These are phyloP conservation scores for Pseudogymnoascus sp. DNA, from an alignment of 2,329 filamentous ascomycete species.

Conservation along the genomic window DNA sequence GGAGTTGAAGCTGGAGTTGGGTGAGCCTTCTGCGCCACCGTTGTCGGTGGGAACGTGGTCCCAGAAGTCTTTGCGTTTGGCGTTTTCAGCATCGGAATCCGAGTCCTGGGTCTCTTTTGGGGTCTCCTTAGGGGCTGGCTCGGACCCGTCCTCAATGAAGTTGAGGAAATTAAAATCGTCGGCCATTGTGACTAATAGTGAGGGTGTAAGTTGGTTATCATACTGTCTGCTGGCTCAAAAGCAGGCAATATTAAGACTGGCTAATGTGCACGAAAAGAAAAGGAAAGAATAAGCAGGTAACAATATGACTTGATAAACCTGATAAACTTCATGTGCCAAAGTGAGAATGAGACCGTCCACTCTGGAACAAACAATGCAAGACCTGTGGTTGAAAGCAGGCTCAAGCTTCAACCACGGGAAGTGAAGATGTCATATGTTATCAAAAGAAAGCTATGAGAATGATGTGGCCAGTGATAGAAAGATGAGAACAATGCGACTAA, in stretches of 20 bases:
- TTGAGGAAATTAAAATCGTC: not conserved
- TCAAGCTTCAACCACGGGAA: not conserved
- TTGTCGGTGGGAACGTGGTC: not conserved
- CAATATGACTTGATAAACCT: not conserved
- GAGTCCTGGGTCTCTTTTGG: not conserved
- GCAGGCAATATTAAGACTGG: not conserved
- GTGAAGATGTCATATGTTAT: no score
- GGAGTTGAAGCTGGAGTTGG: slow-evolving; percentile 6
- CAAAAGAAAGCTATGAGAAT: no score
- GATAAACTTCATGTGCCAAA: not conserved
- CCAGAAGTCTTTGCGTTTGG: not conserved
- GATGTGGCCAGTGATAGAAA: not conserved
- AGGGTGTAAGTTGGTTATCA: not conserved
- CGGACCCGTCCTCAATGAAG: not conserved
- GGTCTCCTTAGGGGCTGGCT: not conserved
- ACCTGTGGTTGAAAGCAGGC: not conserved
- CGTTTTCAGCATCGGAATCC: not conserved
- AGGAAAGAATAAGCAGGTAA: not conserved
- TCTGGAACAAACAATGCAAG: not conserved
- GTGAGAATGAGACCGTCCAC: not conserved
- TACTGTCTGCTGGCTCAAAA: not conserved
- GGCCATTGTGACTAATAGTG: not conserved
- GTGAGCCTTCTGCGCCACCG: not conserved
- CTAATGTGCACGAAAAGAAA: not conserved
- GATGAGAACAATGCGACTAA: not conserved